These are phyloP conservation scores for Ophiostoma triangulosporum DNA, from an alignment of 2,329 filamentous ascomycete species.

Conservation along the genomic window DNA sequence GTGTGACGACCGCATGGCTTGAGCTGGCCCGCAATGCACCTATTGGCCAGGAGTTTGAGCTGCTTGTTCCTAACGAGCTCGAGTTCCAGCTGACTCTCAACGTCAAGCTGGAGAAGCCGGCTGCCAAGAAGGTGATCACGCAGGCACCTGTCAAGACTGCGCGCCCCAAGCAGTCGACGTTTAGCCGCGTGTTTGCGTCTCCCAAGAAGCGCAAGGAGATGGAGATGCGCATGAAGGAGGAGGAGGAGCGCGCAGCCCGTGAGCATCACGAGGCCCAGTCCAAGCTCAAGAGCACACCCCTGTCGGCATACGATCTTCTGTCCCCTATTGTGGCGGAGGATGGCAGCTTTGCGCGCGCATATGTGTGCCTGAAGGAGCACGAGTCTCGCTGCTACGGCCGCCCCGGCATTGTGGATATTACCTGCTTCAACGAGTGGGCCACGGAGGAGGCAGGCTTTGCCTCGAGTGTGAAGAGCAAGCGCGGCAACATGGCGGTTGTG, in stretches of 20 bases:
- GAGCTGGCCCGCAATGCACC: conserved; percentile 85
- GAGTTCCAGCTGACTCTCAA: conserved; percentile 97
- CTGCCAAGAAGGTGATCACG: conserved; percentile 32
- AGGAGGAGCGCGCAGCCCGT: conserved; percentile 58
- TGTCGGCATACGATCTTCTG: conserved; percentile 73
- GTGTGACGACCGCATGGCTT: conserved; percentile 90
- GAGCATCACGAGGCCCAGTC: conserved; percentile 51
- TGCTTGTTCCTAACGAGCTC: conserved; percentile 93
- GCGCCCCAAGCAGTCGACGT: conserved; percentile 70
- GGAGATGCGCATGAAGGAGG: conserved; percentile 70
- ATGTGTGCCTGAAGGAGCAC: conserved; percentile 87
- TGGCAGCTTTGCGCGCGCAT: conserved; percentile 87
- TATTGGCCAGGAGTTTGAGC: conserved; percentile 95
- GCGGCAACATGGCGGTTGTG: conserved; percentile 53
- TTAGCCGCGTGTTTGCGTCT: conserved; percentile 84
- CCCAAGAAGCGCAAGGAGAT: conserved; percentile 95
- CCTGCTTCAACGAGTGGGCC: conserved; percentile 98
- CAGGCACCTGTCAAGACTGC: conserved; percentile 44
- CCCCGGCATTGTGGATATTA: conserved; percentile 74
- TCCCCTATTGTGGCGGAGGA: conserved; percentile 79
- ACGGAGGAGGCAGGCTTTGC: conserved; percentile 66
- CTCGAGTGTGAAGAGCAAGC: conserved; percentile 92
- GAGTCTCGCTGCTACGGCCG: conserved; percentile 80
- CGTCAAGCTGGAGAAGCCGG: conserved; percentile 79
- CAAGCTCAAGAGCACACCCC: conserved; percentile 47